Conservation (phyloP, 1,284 basidiomycete species). For the Boletus semigastroideus region DNA sequence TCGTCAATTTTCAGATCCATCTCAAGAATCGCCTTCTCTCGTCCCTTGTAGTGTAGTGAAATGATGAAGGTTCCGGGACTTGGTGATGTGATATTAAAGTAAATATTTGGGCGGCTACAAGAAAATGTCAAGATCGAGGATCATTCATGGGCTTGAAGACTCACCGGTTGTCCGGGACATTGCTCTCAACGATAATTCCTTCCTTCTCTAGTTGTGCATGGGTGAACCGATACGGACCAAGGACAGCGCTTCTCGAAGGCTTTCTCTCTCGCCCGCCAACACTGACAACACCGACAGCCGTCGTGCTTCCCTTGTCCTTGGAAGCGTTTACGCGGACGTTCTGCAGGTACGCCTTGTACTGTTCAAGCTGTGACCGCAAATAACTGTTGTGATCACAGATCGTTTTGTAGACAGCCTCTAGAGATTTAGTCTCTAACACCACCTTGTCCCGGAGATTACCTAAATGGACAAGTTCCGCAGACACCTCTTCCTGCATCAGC, state of each 20-base stretch:
- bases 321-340: constrained; percentile 91
- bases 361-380: constrained; percentile 92
- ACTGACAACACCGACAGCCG: constrained; percentile 91
- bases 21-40: constrained; percentile 99
- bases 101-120: constrained; percentile 91
- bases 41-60: constrained; percentile 96
- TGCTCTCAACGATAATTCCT: constrained; percentile 98
- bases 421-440: constrained; percentile 84
- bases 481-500: constrained; percentile 97
- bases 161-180: constrained; percentile 95
- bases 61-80: constrained; percentile 99
- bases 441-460: constrained; percentile 98
- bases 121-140: constrained; percentile 2
- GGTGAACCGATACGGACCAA: constrained; percentile 96
- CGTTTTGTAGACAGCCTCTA: constrained; percentile 98
- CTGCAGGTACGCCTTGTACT: constrained; percentile 99
- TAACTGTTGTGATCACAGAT: constrained; percentile 99
- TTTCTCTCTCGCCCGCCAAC: constrained; percentile 99
- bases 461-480: constrained; percentile 91
- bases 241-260: constrained; percentile 76
- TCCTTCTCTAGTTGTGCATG: constrained; percentile 99
- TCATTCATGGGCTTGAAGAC: constrained; percentile 27
- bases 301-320: constrained; percentile 82
- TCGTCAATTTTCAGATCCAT: constrained; percentile 99
- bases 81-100: constrained; percentile 97